phyloP scores from a whole-genome alignment of 768 basidiomycete genomes.

The Lepiota subincarnata region DNA sequence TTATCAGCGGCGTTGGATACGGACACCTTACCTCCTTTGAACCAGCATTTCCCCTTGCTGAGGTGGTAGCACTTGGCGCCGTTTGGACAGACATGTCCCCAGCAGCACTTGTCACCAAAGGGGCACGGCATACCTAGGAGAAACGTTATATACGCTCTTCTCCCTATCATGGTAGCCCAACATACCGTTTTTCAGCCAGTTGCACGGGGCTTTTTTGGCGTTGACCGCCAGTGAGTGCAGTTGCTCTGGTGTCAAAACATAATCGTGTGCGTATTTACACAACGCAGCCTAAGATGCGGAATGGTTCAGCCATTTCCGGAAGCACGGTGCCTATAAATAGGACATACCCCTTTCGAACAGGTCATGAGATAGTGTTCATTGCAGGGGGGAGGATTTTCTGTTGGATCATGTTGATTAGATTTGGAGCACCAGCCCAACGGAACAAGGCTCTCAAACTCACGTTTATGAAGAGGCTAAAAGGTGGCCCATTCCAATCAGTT shows the following conservation, averaged over 20 bases:
- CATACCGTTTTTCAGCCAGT: slow-evolving; percentile 75
- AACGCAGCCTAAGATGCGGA: slow-evolving; percentile 38
- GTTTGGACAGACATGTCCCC: slow-evolving; percentile 81
- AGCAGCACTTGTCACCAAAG: slow-evolving; percentile 73
- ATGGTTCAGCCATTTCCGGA: slow-evolving; percentile 15
- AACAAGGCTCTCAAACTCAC: slow-evolving; percentile 36
- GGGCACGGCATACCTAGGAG: slow-evolving; percentile 63
- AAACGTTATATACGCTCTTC: background rate
- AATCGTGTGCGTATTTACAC: slow-evolving; percentile 86
- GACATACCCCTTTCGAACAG: slow-evolving; percentile 71
- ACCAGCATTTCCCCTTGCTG: slow-evolving; percentile 83
- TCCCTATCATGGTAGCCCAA: background rate
- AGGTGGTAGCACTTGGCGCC: slow-evolving; percentile 70
- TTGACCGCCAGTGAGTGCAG: slow-evolving; percentile 65
- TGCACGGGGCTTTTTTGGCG: slow-evolving; percentile 84
- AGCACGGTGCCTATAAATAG: slow-evolving; percentile 7
- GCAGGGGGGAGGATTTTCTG: slow-evolving; percentile 81
- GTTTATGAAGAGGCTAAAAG: slow-evolving; percentile 69
- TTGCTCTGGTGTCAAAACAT: slow-evolving; percentile 67
- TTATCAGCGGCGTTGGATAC: background rate
- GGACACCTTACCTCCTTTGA: slow-evolving; percentile 58
- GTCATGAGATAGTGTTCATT: slow-evolving; percentile 82
- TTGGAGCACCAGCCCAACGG: background rate
- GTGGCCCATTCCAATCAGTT: slow-evolving; percentile 5
- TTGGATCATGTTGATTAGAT: slow-evolving; percentile 10